Evolutionary conservation across 495 filamentous ascomycete species (phyloP), one percentile per base, ranked within the genome.

Genomic region (Daldinia grandis): DNA sequence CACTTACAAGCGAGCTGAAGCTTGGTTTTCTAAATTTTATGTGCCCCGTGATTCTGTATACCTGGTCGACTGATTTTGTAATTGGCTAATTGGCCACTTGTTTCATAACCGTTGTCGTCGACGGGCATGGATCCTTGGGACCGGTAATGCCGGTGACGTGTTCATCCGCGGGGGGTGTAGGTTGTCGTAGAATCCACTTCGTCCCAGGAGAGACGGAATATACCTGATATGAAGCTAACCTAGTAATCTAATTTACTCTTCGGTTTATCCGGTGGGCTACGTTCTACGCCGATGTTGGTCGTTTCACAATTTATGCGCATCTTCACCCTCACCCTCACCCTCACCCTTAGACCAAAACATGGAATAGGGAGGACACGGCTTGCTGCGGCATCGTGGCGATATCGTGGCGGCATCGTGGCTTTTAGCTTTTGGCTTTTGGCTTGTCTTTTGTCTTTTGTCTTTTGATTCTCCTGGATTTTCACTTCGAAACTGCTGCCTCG

Each of bases 381-480:
- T 57, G 64, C 64, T 68, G 59, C 64, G 58, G 59, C 61, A 68
- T 72, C 69, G 60, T 72, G 65, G 59, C 64, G 58, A 54, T 64
- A 68, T 72, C 69, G 60, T 72, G 65, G 59, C 64, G 58, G 59
- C 56, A 67, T 72, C 69, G 59, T 72, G 58, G 65, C 30, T 55
- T 44, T 59, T 25, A 12, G 25, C 25, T 24, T 27, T 28, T 51
- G 24, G 27, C 25, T 30, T 53, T n/a, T n/a, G n/a, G n/a, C n/a
- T n/a, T n/a, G n/a, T n/a, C 30, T 55, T 44, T 59, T 25, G 24
- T 12, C 25, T 24, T 27, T 28, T 51, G 24, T 15, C 25, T 30
- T 53, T 47, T 47, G 42, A 4, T 47, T 4, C 24, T 53, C 50
- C 50, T 24, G 27, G 4, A 17, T 30, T 53, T 17, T 53, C 25